Base-by-base conservation (phyloP, 768 basidiomycete species). In the Suillus subalutaceus region DNA sequence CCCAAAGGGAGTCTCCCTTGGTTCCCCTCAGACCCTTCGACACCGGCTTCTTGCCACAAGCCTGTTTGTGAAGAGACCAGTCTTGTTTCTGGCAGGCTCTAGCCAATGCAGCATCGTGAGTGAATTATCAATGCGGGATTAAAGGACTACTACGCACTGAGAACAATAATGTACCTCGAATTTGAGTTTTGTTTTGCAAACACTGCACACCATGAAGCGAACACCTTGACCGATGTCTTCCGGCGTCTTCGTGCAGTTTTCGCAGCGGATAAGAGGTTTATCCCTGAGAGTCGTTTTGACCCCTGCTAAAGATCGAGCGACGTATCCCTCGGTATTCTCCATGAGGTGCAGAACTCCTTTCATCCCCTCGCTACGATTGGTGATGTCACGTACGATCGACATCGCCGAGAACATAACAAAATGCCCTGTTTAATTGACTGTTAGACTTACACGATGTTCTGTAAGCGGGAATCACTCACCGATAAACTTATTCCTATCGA, bases 141-240 rank as follows among this genome's bases (percentile, higher is more conserved):
- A 37, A 15, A 66, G n/a, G 12, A 26, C 20, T 15, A 37, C 15
- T 59, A 50, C 53, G 4, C 20, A 56, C 71, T 56, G 63, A 20
- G 72, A 72, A 63, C 72, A 73, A 67, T 70, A 72, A 58, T 72
- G 64, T 6, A 72, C 55, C 16, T 43, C 26, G 40, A 73, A 71
- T 18, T 65, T 40, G 6, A 71, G 67, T 53, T 72, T 71, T 32
- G 63, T 1, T 53, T 71, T 73, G 61, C 71, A 72, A 30, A 44
- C 43, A 23, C 72, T 67, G 64, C 72, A 73, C 50, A 70, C n/a
- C 71, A 70, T 72, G 61, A 70, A 73, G 26, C 68, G 68, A 18
- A 40, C n/a, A 55, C 63, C 52, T 13, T 44, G 57, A 6, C 68
- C 68, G 50, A 70, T 64, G 23, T 72, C 71, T 23, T 63, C 66